These are phyloP conservation scores for Peronosclerospora sorghi DNA, from an alignment of 352 stramenopile genomes.

Conservation along the genomic window DNA sequence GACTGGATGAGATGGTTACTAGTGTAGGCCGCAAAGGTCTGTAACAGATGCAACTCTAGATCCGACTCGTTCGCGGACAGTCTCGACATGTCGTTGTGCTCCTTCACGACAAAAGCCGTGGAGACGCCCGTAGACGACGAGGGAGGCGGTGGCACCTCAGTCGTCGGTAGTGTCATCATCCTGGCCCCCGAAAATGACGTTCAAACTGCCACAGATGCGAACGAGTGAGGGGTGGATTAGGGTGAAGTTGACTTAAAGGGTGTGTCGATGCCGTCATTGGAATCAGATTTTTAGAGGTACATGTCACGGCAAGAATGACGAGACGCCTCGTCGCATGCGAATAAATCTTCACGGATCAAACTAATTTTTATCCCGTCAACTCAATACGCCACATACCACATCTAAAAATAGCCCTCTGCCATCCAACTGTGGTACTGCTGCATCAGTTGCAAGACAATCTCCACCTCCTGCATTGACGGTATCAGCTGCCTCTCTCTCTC, in stretches of 20 bases:
- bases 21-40: slow-evolving; percentile 35
- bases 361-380: no score
- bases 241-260: background rate
- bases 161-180: slow-evolving; percentile 22
- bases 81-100: background rate
- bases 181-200: background rate
- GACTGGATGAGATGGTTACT: slow-evolving; percentile 26
- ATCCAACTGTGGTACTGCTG: slow-evolving; percentile 27
- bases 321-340: slow-evolving; percentile 7
- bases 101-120: slow-evolving; percentile 11
- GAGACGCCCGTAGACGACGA: slow-evolving; percentile 5
- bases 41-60: slow-evolving; percentile 46
- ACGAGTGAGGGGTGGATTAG: slow-evolving; percentile 2
- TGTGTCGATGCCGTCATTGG: slow-evolving; percentile 7
- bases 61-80: slow-evolving; percentile 23
- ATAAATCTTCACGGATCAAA: no score
- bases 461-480: background rate
- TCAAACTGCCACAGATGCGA: background rate
- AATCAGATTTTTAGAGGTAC: slow-evolving; percentile 8
- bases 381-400: no score
- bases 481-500: no score
- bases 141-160: slow-evolving; percentile 14
- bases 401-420: no score
- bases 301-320: background rate
- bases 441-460: slow-evolving; percentile 20